Base-by-base conservation (phyloP, 345 rosid genomes). In the Euclidium syriacum region DNA sequence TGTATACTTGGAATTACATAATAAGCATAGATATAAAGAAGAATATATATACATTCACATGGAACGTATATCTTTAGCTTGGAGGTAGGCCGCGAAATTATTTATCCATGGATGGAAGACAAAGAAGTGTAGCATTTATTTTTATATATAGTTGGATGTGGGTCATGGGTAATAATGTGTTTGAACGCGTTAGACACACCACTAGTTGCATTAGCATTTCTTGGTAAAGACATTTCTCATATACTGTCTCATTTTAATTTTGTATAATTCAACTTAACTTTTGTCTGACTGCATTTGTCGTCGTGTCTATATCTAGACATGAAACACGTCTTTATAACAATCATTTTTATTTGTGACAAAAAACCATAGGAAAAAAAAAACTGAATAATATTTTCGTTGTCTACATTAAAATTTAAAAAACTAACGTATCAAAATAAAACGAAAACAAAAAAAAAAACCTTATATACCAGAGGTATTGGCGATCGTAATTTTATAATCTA, bases 21-120 rank as follows among this genome's bases (percentile, higher is more conserved):
- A 51, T 25, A 59, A 51, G 46, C 24, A 25, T 12, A 52, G 24
- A 52, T 23, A 23, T 8, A 36, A 41, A 52, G 25, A 68, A 29
- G 27, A 20, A 39, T 43, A 52, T 43, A 52, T 32, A 2, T 35
- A 60, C 24, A 16, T 22, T 20, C 65, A 60, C 65, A 46, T 60
- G 65, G 46, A 34, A 12, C 40, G 18, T 69, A 60, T 43, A 60
- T 43, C 5, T n/a, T 18, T 33, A 68, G 33, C 36, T 16, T 59
- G 14, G 32, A 68, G 60, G 48, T 58, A 49, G 72, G 65, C 58
- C 35, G 58, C 19, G 33, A 61, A 60, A 43, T 52, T 34, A 43
- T 19, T 51, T 62, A 52, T 62, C 48, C 67, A 60, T 55, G 6
- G 40, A 70, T 70, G 68, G 63, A 32, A 52, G 68, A 53, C 74